phyloP scores from a whole-genome alignment of 108 stramenopile genomes.

The Pseudonitzschia multistriata region DNA sequence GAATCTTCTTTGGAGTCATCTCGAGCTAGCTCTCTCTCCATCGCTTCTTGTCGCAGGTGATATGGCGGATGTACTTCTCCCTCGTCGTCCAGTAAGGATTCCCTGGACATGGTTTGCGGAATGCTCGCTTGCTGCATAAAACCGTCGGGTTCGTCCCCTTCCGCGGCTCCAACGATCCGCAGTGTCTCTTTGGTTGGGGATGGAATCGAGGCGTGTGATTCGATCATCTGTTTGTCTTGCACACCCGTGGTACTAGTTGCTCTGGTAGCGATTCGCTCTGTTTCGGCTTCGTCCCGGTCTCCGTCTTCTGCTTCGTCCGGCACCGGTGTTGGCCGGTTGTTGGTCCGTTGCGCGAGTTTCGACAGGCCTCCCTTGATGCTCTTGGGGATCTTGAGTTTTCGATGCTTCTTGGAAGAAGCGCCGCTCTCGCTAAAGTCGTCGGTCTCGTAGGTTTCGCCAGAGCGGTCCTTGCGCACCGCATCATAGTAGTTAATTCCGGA shows the following conservation, averaged over 20 bases:
- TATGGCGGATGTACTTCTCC: background rate
- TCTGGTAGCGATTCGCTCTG: background rate
- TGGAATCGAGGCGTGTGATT: no score
- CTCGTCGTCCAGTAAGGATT: constrained; percentile 18
- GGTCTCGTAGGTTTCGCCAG: constrained; percentile 17
- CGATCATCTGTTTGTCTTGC: no score
- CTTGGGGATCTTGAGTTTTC: constrained; percentile 1
- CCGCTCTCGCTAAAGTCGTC: background rate
- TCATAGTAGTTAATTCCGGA: constrained; percentile 70
- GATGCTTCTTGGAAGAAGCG: background rate
- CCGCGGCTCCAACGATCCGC: background rate
- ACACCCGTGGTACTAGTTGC: background rate
- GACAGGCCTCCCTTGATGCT: constrained; percentile 15
- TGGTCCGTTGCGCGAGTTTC: constrained; percentile 15
- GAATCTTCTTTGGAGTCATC: background rate
- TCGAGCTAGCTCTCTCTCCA: background rate
- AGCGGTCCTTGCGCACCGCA: constrained; percentile 40
- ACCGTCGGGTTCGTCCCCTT: background rate
- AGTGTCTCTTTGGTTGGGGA: no score
- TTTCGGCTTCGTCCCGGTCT: background rate
- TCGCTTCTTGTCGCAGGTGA: background rate
- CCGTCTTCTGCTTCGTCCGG: background rate
- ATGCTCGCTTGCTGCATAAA: background rate
- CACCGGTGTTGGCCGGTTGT: background rate
- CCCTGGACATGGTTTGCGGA: constrained; percentile 2